Evolutionary conservation across 805 yeast genomes (phyloP), one percentile per base, ranked within the genome.

Genomic region (Ogataea zsoltii): DNA sequence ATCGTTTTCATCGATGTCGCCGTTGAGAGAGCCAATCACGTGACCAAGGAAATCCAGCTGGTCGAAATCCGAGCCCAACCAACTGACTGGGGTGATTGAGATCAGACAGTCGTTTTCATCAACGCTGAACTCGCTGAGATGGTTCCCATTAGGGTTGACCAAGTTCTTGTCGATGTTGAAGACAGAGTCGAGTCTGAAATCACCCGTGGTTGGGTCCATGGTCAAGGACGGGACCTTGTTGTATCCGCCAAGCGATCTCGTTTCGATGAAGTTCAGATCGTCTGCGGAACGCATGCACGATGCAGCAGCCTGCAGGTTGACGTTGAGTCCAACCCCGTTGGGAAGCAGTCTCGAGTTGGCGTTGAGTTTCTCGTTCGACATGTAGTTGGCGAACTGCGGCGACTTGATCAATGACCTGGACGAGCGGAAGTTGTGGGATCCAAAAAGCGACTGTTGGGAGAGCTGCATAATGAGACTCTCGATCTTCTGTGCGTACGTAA

Each of bases 221-320:
- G 41, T 31, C 16, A 58, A 31, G 2, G 58, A 32, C 7, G 60
- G 60, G 4, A 54, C 46, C 39, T 48, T 49, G 40, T 57, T 53
- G 35, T 53, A 56, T 29, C 58, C 57, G 17, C 82, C 82, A 12
- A 74, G 57, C 30, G 77, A 50, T 61, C 82, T 73, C 9, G 82
- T 62, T 51, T 65, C 69, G 26, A 70, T 67, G 51, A 67, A 77
- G 21, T 59, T 58, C 18, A 54, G 40, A 2, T 43, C 40, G 11
- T 32, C 40, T 38, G 30, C 17, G 42, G 79, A 79, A 46, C 63
- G 61, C 31, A 56, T 44, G 62, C 82, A 78, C 5, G 54, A 50
- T 2, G 53, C 52, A 17, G 51, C 37, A 4, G 68, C 52, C 15
- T 46, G 53, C 54, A 74, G 63, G 57, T 77, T 77, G 39, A 77